Evolutionary conservation across 2,329 filamentous ascomycete species (phyloP).

Genomic region (Phaeosphaeriaceae sp.): DNA sequence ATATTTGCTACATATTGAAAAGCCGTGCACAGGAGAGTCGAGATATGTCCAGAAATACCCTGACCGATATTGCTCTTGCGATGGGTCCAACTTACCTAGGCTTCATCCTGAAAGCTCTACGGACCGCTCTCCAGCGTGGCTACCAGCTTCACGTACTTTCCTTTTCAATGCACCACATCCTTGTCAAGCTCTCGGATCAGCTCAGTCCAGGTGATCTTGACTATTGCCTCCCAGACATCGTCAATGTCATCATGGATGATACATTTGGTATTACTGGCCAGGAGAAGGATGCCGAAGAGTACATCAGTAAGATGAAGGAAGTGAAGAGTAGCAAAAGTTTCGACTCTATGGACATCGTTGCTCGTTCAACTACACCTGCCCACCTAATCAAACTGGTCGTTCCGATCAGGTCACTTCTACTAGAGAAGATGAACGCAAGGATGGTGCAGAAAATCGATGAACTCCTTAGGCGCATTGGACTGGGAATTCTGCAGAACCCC

Average conservation of each 20-base stretch:
- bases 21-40: conserved; percentile 88
- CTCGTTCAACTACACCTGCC: conserved; percentile 77
- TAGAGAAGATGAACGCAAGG: conserved; percentile 82
- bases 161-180: conserved; percentile 90
- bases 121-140: conserved; percentile 80
- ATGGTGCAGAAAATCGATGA: conserved; percentile 91
- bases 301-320: conserved; percentile 94
- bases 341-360: conserved; percentile 93
- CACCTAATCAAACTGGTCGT: conserved; percentile 76
- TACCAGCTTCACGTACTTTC: conserved; percentile 96
- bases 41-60: conserved; percentile 87
- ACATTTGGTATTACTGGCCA: conserved; percentile 91
- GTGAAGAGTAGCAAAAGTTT: conserved; percentile 98
- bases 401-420: conserved; percentile 78
- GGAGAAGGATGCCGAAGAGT: conserved; percentile 96
- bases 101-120: conserved; percentile 91
- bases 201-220: conserved; percentile 85
- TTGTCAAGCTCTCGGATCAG: conserved; percentile 75
- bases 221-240: conserved; percentile 80
- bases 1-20: conserved; percentile 90
- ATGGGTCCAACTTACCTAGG: conserved; percentile 84
- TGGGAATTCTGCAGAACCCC: conserved; percentile 82
- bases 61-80: conserved; percentile 81
- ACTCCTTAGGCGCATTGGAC: conserved; percentile 79
- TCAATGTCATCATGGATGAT: conserved; percentile 92